A percentile compares a stretch with the other conserved stretches of the same genome.
phyloP scores from a whole-genome alignment of 306 rosid genomes.

The Dalbergia cochinchinensis region DNA sequence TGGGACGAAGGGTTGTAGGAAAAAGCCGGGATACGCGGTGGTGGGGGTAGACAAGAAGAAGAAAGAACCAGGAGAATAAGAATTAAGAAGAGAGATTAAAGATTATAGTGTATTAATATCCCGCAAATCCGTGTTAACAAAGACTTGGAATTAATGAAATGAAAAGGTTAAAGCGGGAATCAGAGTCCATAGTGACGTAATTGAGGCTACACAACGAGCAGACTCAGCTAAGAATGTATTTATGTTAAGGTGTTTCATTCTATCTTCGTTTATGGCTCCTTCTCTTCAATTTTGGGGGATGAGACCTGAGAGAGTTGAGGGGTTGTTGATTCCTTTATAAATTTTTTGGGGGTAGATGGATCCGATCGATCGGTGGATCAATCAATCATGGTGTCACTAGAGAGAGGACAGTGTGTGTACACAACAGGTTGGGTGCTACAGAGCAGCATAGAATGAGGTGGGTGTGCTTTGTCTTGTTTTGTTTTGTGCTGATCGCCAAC shows the following conservation, averaged over 20 bases:
- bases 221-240: not conserved
- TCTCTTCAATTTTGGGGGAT: not conserved
- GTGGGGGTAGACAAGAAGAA: not conserved
- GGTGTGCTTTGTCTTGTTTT: not conserved
- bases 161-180: not conserved
- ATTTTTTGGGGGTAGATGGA: conserved; percentile 17
- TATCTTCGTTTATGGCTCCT: not conserved
- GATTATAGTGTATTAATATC: not conserved
- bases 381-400: not conserved
- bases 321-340: not conserved
- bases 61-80: not conserved
- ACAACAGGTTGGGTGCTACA: conserved; percentile 19
- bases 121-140: conserved; percentile 36
- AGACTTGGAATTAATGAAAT: conserved; percentile 24
- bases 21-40: conserved; percentile 21
- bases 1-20: not conserved
- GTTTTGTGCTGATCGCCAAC: conserved; percentile 37
- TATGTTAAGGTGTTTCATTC: too few relatives aligned
- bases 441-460: not conserved
- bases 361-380: not conserved
- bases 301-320: not conserved
- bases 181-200: conserved; percentile 25
- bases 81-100: not conserved
- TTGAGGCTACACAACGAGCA: not conserved
- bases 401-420: conserved; percentile 9